A percentile compares a stretch with the other conserved stretches of the same genome.
These are phyloP conservation scores for Handroanthus guayacan DNA, from an alignment of 257 asterid genomes.

Conservation along the genomic window DNA sequence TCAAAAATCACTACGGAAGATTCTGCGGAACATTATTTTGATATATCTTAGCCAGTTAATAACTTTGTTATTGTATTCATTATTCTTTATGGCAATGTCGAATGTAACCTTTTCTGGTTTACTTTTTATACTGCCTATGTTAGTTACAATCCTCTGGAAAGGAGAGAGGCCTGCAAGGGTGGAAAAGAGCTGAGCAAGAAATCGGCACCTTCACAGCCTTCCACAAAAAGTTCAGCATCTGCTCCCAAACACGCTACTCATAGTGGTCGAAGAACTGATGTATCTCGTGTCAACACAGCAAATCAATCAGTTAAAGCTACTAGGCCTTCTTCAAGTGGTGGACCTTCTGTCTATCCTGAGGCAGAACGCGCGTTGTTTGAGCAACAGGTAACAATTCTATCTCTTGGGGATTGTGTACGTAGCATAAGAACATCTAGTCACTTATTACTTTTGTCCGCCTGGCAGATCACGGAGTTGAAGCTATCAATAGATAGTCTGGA, in stretches of 20 bases:
- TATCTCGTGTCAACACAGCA: slow-evolving; percentile 46
- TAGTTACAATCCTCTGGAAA: slow-evolving; percentile 89
- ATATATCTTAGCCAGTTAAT: neutral
- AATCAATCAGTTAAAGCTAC: slow-evolving; percentile 61
- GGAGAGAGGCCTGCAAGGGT: slow-evolving; percentile 90
- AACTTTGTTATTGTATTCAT: neutral
- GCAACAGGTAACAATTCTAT: slow-evolving; percentile 60
- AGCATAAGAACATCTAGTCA: slow-evolving; percentile 17
- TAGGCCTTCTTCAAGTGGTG: slow-evolving; percentile 80
- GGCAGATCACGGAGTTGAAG: slow-evolving; percentile 87
- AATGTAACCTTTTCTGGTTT: slow-evolving; percentile 8
- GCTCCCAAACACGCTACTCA: slow-evolving; percentile 61
- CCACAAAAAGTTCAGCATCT: slow-evolving; percentile 59
- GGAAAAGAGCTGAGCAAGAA: slow-evolving; percentile 83
- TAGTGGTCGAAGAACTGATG: slow-evolving; percentile 59
- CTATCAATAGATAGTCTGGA: slow-evolving; percentile 84
- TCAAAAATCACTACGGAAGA: neutral
- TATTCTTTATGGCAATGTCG: slow-evolving; percentile 3
- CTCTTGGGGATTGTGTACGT: neutral
- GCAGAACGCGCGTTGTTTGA: slow-evolving; percentile 66
- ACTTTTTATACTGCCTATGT: neutral
- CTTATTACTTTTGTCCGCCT: slow-evolving; percentile 29
- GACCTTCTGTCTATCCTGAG: slow-evolving; percentile 57
- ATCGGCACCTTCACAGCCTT: slow-evolving; percentile 63
- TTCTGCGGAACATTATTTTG: slow-evolving; percentile 8